These are phyloP conservation scores for Medicago truncatula DNA, from an alignment of 306 rosid genomes.

Conservation along the genomic window DNA sequence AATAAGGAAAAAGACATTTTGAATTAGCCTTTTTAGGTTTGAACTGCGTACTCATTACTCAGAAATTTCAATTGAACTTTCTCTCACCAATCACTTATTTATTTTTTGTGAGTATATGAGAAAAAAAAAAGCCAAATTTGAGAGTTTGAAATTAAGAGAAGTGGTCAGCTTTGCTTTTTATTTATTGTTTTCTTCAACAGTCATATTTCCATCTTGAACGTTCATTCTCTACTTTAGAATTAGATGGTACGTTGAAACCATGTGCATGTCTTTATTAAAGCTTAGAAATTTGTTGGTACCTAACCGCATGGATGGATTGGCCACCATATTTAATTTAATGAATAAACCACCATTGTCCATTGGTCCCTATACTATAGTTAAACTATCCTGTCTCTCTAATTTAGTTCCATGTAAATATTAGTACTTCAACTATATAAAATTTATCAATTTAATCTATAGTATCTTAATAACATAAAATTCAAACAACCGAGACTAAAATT, in stretches of 20 bases:
- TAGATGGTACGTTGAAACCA: neutral
- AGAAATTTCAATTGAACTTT: neutral
- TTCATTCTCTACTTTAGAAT: neutral
- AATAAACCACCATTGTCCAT: no score
- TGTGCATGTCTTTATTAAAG: constrained; percentile 32
- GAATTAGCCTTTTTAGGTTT: constrained; percentile 25
- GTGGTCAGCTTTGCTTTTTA: neutral
- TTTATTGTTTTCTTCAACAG: neutral
- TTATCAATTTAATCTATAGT: no score
- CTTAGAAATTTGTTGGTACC: constrained; percentile 1
- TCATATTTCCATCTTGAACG: constrained; percentile 6
- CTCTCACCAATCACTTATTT: neutral
- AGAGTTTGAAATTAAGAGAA: constrained; percentile 11
- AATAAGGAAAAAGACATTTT: neutral
- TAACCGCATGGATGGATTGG: constrained; percentile 32
- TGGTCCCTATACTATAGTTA: no score
- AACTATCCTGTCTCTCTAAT: no score
- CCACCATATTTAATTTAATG: constrained; percentile 16
- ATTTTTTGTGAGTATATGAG: neutral
- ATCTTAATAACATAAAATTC: no score
- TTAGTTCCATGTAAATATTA: no score
- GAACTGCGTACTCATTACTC: neutral
- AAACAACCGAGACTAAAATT: no score
- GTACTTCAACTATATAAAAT: no score
- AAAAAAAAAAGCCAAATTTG: constrained; percentile 6